These are phyloP conservation scores for Lithocarpus polystachyus DNA, from an alignment of 306 rosid species.

Conservation along the genomic window DNA sequence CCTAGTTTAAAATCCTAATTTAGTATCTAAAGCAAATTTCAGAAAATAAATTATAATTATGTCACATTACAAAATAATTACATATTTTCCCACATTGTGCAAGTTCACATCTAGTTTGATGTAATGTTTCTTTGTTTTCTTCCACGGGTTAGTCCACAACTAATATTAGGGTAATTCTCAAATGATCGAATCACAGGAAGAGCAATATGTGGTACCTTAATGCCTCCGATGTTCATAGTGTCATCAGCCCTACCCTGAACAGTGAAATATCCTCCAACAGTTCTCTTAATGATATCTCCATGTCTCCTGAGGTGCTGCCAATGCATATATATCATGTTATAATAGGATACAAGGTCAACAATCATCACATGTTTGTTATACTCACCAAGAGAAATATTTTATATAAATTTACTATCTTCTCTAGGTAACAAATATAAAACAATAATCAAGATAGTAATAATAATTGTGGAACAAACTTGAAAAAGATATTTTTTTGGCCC, in stretches of 20 bases:
- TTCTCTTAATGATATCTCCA: constrained; percentile 80
- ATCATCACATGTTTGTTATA: background rate
- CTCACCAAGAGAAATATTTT: background rate
- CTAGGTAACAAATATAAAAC: background rate
- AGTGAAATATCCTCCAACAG: constrained; percentile 53
- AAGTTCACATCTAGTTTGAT: background rate
- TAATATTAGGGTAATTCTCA: background rate
- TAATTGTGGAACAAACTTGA: background rate
- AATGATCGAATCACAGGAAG: background rate
- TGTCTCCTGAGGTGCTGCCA: constrained; percentile 76
- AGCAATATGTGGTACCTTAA: constrained; percentile 51
- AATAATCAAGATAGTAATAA: background rate
- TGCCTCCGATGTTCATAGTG: constrained; percentile 97
- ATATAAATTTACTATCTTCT: background rate
- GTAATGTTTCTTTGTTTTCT: background rate
- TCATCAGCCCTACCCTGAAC: constrained; percentile 96
- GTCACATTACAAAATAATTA: too few relatives aligned
- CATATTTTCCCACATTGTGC: too few relatives aligned
- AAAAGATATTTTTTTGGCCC: too few relatives aligned
- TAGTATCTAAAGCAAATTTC: too few relatives aligned
- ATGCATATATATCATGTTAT: constrained; percentile 13
- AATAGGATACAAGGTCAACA: background rate
- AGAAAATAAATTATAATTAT: too few relatives aligned
- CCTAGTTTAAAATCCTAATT: too few relatives aligned
- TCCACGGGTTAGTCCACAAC: background rate